Base-by-base conservation (phyloP, 2,329 filamentous ascomycete species). In the Diaporthe citrichinensis region DNA sequence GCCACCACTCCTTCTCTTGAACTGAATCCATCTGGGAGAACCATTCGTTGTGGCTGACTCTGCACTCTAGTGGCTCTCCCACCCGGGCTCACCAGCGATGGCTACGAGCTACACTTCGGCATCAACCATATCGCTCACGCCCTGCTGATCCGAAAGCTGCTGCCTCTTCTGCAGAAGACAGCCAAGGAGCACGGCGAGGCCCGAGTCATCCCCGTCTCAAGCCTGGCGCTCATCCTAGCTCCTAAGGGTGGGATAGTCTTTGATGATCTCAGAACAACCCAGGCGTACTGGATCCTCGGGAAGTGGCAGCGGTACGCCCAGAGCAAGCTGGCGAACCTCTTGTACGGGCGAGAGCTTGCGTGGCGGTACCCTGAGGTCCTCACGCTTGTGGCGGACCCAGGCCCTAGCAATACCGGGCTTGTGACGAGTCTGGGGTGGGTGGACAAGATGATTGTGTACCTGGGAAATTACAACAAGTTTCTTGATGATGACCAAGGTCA, bases 81-180 rank as follows among this genome's bases (percentile, higher is more conserved):
- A 14, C 73, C 39, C 17, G 25, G 31, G 5, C 44, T 53, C 8
- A 87, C 86, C 4, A 78, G 79, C 25, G 84, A 89, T 28, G 87
- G 87, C 17, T 89, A 87, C 74, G 88, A 90, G 78, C 78, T 85
- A 5, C 85, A 88, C 75, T 88, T 89, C 73, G 87, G 84, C 1
- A 86, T 84, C 2, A 90, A 90, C 72, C 86, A 89, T 78, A 78
- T 89, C 46, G 87, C 87, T 4, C 87, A 88, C 65, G 86, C 87
- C 7, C 80, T 86, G 3, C 78, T 87, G 3, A 82, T 81, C 28
- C 80, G 82, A 28, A 58, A 39, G 39, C 58, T 76, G 1, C 72
- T 76, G 1, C 72, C 74, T 2, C 77, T 82, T 28, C 76, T 85
- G 0, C 72, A 78, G 23, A 78, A 80, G 59, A 84, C 83, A 1